phyloP scores from a whole-genome alignment of 1,139 yeast genomes.

The Candida tropicalis region DNA sequence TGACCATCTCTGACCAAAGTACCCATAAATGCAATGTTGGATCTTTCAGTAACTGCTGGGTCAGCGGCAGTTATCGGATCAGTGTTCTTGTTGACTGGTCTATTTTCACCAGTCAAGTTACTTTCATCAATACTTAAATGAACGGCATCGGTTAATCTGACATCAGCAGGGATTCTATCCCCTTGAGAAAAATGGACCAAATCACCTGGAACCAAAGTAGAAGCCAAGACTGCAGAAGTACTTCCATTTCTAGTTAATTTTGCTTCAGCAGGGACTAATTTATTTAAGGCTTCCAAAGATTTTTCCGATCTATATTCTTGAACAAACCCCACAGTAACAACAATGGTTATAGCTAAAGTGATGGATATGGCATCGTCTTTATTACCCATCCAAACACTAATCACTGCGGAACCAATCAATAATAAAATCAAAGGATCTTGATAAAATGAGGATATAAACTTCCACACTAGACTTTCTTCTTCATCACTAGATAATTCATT shows the following conservation, averaged over 20 bases:
- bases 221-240: conserved; percentile 78
- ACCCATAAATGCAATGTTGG: conserved; percentile 89
- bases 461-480: conserved; percentile 68
- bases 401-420: conserved; percentile 82
- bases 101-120: conserved; percentile 91
- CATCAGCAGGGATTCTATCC: conserved; percentile 93
- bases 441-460: conserved; percentile 77
- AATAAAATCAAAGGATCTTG: conserved; percentile 88
- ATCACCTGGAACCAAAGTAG: conserved; percentile 91
- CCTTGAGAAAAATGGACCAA: conserved; percentile 86
- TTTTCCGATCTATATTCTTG: conserved; percentile 96
- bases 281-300: conserved; percentile 86
- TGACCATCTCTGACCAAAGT: conserved; percentile 93
- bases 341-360: conserved; percentile 84
- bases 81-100: conserved; percentile 70
- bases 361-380: conserved; percentile 91
- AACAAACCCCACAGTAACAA: conserved; percentile 92
- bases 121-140: conserved; percentile 87
- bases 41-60: conserved; percentile 63
- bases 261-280: conserved; percentile 92
- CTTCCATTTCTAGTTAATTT: conserved; percentile 81
- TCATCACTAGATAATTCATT: conserved; percentile 77
- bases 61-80: conserved; percentile 34
- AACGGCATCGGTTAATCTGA: conserved; percentile 74
- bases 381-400: conserved; percentile 89